Evolutionary conservation across 129 eudicot genomes (phyloP), one percentile per base, ranked within the genome.

Genomic region (Scalesia atractyloides): DNA sequence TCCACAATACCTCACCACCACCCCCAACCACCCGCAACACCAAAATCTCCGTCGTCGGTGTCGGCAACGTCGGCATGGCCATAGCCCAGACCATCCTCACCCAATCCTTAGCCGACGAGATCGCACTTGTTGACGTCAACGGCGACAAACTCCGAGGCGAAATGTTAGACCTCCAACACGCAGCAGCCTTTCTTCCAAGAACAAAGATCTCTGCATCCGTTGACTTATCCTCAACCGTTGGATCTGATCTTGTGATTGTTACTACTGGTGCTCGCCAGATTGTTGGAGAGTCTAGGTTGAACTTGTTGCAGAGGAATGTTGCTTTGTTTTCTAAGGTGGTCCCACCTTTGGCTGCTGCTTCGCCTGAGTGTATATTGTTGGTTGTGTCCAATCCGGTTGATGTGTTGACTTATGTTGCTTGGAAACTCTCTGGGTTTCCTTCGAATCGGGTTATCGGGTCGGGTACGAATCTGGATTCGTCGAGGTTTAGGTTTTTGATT

Each of bases 1-100:
- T 90, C 58, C 70, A 72, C 37, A 53, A 69, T 33, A 44, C 89
- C 10, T 70, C 84, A 4, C 89, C 85, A 2, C 92, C 89, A 0
- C 53, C 82, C 7, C 76, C 89, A 1, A 64, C 77, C 72, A 79
- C 76, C 43, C 93, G 89, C 72, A 83, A 46, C 84, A 90, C 93
- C 78, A 94, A 94, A 68, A 83, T 94, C 80, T 78, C 98, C 77
- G 95, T 94, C 82, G 73, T 94, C 37, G 98, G 98, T n/a, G 94
- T 83, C 56, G 98, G 98, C 8, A 94, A 93, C 79, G 98, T 93
- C 5, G 98, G 98, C 19, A 93, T 93, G 98, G 98, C 98, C 80
- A 93, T 93, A n/a, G 98, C 98, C 63, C 98, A 93, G 43, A 93
- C 98, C 65, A 86, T 93, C 70, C 86, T 93, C 64, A 93, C 98